Percentiles rank a stretch among this genome's conserved stretches.
Conservation (phyloP, 2,329 filamentous ascomycete genomes). For the Sporothrix protearum region DNA sequence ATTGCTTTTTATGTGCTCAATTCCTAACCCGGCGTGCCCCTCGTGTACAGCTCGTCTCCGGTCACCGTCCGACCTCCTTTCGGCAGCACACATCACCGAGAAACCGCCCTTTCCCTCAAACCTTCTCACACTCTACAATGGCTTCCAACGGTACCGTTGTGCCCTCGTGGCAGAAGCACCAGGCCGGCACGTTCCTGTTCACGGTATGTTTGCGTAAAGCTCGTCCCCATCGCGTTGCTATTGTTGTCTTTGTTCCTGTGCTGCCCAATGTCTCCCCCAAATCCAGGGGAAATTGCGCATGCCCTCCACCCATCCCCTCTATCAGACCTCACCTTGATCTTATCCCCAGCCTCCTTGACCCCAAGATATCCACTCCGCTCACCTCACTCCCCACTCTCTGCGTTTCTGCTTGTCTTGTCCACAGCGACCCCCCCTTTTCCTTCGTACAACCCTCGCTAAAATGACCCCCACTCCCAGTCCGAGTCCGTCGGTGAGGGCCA, state of each 20-base stretch:
- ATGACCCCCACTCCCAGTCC: constrained; percentile 49
- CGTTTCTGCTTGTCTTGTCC: background rate
- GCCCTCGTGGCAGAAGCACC: constrained; percentile 47
- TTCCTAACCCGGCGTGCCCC: background rate
- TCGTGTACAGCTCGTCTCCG: background rate
- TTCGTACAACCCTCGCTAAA: constrained; percentile 7
- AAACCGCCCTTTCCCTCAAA: background rate
- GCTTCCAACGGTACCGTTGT: constrained; percentile 38
- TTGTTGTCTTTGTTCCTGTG: constrained; percentile 6
- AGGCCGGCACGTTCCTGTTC: constrained; percentile 75
- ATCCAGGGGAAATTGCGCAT: background rate
- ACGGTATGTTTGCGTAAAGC: constrained; percentile 53
- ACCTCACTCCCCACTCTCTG: background rate
- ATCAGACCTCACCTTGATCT: background rate
- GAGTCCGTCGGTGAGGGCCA: constrained; percentile 88
- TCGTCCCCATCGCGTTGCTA: background rate
- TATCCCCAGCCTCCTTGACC: background rate
- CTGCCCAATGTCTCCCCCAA: background rate
- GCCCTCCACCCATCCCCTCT: constrained; percentile 19
- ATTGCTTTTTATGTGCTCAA: background rate
- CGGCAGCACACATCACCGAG: constrained; percentile 5
- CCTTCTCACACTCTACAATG: constrained; percentile 33
- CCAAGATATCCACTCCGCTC: background rate
- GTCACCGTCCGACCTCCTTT: constrained; percentile 7
- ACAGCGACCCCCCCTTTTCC: background rate